phyloP scores from a whole-genome alignment of 805 yeast genomes.

The Blastobotrys parvus region DNA sequence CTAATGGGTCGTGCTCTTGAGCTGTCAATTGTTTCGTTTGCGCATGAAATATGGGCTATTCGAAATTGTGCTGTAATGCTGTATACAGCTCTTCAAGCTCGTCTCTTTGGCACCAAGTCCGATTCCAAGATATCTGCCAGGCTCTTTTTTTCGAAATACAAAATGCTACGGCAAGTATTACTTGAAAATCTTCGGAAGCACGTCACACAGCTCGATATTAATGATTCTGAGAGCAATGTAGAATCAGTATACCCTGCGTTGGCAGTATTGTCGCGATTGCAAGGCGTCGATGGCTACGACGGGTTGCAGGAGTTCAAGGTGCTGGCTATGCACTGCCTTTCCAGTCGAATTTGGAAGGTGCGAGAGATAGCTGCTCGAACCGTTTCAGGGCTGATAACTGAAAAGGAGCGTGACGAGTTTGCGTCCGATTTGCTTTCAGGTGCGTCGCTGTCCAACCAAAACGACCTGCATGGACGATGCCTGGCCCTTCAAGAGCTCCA shows the following conservation, averaged over 20 bases:
- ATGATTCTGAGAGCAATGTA: conserved; percentile 22
- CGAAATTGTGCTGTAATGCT: conserved; percentile 92
- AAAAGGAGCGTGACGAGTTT: conserved; percentile 27
- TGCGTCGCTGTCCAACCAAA: conserved; percentile 28
- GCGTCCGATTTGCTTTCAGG: conserved; percentile 22
- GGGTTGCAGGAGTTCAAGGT: conserved; percentile 47
- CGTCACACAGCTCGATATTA: conserved; percentile 15
- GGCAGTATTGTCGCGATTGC: conserved; percentile 60
- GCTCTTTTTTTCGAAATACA: conserved; percentile 61
- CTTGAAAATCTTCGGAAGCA: conserved; percentile 24
- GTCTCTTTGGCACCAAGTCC: conserved; percentile 60
- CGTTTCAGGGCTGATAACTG: conserved; percentile 41
- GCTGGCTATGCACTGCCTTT: conserved; percentile 40
- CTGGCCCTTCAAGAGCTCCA: conserved; percentile 38
- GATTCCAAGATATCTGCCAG: conserved; percentile 38
- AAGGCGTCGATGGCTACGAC: conserved; percentile 47
- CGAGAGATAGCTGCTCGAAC: conserved; percentile 81
- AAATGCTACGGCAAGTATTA: conserved; percentile 43
- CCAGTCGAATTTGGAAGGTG: conserved; percentile 63
- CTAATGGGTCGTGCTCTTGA: conserved; percentile 52
- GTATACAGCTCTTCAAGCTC: conserved; percentile 73
- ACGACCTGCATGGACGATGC: conserved; percentile 51
- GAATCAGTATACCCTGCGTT: conserved; percentile 71
- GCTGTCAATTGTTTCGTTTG: conserved; percentile 54
- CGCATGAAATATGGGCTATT: conserved; percentile 70